A percentile compares a stretch with the other conserved stretches of the same genome.
Conservation (phyloP, 495 filamentous ascomycete genomes). For the Podospora tetraspora region DNA sequence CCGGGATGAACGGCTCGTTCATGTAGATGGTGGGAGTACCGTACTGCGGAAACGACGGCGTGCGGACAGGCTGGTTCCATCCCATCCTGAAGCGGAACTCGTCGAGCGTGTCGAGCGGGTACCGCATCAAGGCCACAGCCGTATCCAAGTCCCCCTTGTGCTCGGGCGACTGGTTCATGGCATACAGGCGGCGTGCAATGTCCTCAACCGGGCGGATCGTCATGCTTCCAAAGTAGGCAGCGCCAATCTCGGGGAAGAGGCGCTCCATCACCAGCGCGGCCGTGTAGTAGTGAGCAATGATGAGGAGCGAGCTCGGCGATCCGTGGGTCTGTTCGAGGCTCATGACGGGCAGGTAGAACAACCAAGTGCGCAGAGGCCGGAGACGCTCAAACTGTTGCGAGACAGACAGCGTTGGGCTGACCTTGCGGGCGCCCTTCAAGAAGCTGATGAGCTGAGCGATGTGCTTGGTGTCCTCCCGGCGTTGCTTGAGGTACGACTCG, state of each 20-base stretch:
- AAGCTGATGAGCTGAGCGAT: constrained; percentile 77
- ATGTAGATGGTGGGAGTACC: constrained; percentile 43
- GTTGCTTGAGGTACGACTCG: constrained; percentile 64
- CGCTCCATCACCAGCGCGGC: constrained; percentile 81
- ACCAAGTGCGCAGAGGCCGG: constrained; percentile 79
- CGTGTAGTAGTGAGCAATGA: constrained; percentile 89
- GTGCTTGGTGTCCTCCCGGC: constrained; percentile 66
- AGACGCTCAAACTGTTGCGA: constrained; percentile 84
- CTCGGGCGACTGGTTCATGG: constrained; percentile 41
- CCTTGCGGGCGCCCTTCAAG: constrained; percentile 68
- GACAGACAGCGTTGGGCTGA: constrained; percentile 65
- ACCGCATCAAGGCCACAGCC: constrained; percentile 55
- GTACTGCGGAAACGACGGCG: constrained; percentile 51
- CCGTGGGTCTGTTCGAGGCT: constrained; percentile 54
- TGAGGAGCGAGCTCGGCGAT: constrained; percentile 64
- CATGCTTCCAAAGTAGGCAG: constrained; percentile 76
- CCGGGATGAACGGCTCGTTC: constrained; percentile 30
- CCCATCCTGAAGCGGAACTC: constrained; percentile 59
- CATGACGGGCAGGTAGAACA: constrained; percentile 86
- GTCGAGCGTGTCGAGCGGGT: constrained; percentile 55
- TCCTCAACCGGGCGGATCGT: constrained; percentile 71
- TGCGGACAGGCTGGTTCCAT: constrained; percentile 50
- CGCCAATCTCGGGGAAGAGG: constrained; percentile 83
- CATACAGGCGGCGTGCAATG: constrained; percentile 59
- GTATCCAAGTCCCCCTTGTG: constrained; percentile 44